These are phyloP conservation scores for Xylaria sp. DNA, from an alignment of 2,329 filamentous ascomycete species.

Conservation along the genomic window DNA sequence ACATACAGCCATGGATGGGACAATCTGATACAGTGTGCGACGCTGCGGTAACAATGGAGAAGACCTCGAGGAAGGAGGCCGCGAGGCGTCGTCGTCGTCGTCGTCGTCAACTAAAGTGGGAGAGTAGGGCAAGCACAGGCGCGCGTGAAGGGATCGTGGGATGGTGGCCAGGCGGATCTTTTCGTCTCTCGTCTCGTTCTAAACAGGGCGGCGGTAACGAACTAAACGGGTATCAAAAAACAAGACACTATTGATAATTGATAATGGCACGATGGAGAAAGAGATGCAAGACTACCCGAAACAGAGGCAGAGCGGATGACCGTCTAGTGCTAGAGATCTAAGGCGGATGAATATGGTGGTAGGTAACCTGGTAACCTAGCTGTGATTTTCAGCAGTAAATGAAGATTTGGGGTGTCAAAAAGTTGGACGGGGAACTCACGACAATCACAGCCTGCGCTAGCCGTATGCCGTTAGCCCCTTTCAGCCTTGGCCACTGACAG, in stretches of 20 bases:
- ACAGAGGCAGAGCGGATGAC: neutral
- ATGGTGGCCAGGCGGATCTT: constrained; percentile 24
- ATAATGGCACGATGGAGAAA: constrained; percentile 5
- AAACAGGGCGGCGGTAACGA: constrained; percentile 22
- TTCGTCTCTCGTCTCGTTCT: constrained; percentile 1
- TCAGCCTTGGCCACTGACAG: neutral
- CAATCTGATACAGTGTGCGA: neutral
- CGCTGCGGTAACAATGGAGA: neutral
- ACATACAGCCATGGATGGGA: constrained; percentile 21
- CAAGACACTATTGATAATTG: constrained; percentile 22
- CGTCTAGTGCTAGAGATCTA: constrained; percentile 6
- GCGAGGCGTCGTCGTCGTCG: neutral
- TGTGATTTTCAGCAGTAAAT: constrained; percentile 7
- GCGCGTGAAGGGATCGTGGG: constrained; percentile 15
- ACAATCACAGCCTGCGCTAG: constrained; percentile 4
- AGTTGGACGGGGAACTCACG: constrained; percentile 1
- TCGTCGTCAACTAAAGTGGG: neutral
- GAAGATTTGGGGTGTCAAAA: constrained; percentile 8
- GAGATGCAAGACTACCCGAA: constrained; percentile 3
- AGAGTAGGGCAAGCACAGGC: constrained; percentile 3
- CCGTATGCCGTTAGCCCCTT: neutral
- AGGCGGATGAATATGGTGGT: neutral
- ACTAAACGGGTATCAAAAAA: constrained; percentile 28
- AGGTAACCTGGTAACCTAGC: constrained; percentile 1
- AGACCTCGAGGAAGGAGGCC: neutral